Evolutionary conservation across 179 eudicot species (phyloP).

Genomic region (Dionaea muscipula): DNA sequence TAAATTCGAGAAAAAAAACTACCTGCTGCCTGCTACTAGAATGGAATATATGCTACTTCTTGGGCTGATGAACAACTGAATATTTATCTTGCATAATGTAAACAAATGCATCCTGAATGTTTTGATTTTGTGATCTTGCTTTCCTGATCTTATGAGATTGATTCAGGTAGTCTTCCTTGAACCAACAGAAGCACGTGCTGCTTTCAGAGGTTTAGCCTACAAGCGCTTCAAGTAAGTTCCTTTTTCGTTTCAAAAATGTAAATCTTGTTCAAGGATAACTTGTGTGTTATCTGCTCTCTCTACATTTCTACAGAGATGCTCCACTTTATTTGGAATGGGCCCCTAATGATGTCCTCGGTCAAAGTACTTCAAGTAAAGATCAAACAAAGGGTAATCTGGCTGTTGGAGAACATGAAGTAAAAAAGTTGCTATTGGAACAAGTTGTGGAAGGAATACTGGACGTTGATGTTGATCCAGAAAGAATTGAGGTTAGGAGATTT

Average conservation of each 20-base stretch:
- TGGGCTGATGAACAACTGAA: too few relatives aligned
- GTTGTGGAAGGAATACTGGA: slow-evolving; percentile 39
- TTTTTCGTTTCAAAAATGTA: background rate
- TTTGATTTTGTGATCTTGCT: background rate
- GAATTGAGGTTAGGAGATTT: slow-evolving; percentile 65
- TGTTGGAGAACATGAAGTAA: slow-evolving; percentile 46
- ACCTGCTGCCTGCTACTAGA: too few relatives aligned
- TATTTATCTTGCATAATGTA: too few relatives aligned
- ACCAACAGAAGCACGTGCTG: slow-evolving; percentile 84
- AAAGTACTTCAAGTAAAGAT: slow-evolving; percentile 16
- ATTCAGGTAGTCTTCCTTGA: slow-evolving; percentile 72
- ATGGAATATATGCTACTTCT: too few relatives aligned
- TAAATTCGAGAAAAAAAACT: too few relatives aligned
- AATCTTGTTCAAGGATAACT: background rate
- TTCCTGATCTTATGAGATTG: background rate
- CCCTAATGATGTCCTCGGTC: slow-evolving; percentile 56
- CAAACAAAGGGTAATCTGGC: slow-evolving; percentile 18
- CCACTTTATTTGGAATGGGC: slow-evolving; percentile 96
- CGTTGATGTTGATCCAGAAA: slow-evolving; percentile 63
- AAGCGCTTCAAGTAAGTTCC: slow-evolving; percentile 75
- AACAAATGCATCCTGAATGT: too few relatives aligned
- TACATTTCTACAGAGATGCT: slow-evolving; percentile 43
- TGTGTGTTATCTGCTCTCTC: background rate
- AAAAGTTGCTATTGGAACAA: slow-evolving; percentile 49
- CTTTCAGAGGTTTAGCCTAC: slow-evolving; percentile 60